Evolutionary conservation across 805 yeast genomes (phyloP).

Genomic region (Yarrowia yakushimensis): DNA sequence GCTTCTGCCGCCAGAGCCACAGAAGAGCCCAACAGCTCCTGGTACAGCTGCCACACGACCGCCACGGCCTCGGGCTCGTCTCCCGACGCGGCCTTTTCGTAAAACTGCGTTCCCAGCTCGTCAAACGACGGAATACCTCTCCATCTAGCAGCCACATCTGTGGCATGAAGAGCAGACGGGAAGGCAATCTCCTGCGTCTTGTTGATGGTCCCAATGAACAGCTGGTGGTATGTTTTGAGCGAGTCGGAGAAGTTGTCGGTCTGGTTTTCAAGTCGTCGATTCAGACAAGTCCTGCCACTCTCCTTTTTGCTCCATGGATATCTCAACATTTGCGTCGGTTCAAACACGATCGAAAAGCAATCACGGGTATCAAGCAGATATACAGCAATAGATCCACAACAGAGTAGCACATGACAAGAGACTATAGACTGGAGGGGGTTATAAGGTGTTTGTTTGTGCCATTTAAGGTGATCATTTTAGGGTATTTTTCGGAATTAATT

Average conservation of each 20-base stretch:
- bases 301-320: not conserved
- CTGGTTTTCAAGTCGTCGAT: not conserved
- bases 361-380: not conserved
- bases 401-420: not conserved
- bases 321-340: not conserved
- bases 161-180: not conserved
- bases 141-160: not conserved
- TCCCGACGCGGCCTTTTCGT: not conserved
- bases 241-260: not conserved
- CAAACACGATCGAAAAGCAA: not conserved
- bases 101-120: not conserved
- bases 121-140: not conserved
- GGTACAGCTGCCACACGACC: slow-evolving; percentile 10
- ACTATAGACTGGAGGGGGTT: no score
- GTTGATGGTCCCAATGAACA: slow-evolving; percentile 6
- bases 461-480: no score
- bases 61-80: slow-evolving; percentile 1
- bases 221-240: not conserved
- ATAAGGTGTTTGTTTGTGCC: no score
- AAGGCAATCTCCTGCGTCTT: not conserved
- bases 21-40: not conserved
- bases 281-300: not conserved
- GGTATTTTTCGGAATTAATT: no score
- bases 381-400: slow-evolving; percentile 8
- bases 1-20: slow-evolving; percentile 2